Percentiles rank a stretch among this genome's conserved stretches.
These are phyloP conservation scores for Neopestalotiopsis sp. DNA, from an alignment of 2,329 filamentous ascomycete species.

Conservation along the genomic window DNA sequence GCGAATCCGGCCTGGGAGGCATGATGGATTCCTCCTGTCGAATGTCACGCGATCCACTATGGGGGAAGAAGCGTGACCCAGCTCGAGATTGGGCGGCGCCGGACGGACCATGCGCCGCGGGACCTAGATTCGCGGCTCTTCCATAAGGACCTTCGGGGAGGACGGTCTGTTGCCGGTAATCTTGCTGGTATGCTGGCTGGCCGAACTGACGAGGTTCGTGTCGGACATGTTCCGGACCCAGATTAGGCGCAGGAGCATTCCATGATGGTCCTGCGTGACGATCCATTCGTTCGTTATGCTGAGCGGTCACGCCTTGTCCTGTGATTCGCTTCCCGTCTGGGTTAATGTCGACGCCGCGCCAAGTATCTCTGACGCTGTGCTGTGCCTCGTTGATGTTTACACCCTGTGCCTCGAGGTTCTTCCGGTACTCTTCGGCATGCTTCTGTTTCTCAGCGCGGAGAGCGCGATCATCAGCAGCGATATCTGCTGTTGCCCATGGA, in stretches of 20 bases:
- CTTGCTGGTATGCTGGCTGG: slow-evolving; percentile 20
- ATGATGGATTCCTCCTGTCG: slow-evolving; percentile 45
- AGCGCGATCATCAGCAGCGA: slow-evolving; percentile 48
- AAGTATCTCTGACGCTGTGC: slow-evolving; percentile 58
- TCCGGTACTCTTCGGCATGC: slow-evolving; percentile 48
- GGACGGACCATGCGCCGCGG: slow-evolving; percentile 24
- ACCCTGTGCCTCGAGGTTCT: slow-evolving; percentile 50
- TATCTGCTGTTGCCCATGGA: slow-evolving; percentile 32
- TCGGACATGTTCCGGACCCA: neutral
- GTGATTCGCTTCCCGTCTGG: slow-evolving; percentile 42
- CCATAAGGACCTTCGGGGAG: slow-evolving; percentile 25
- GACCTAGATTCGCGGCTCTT: slow-evolving; percentile 23
- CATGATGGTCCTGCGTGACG: slow-evolving; percentile 18
- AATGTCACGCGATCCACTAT: slow-evolving; percentile 48
- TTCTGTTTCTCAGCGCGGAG: slow-evolving; percentile 44
- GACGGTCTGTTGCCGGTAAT: slow-evolving; percentile 24
- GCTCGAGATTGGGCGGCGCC: slow-evolving; percentile 49
- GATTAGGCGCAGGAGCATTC: slow-evolving; percentile 8
- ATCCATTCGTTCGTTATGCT: slow-evolving; percentile 21
- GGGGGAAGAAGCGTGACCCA: slow-evolving; percentile 67
- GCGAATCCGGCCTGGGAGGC: slow-evolving; percentile 55
- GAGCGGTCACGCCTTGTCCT: slow-evolving; percentile 29
- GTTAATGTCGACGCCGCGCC: slow-evolving; percentile 50
- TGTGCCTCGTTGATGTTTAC: slow-evolving; percentile 51
- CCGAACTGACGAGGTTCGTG: slow-evolving; percentile 9